phyloP scores from a whole-genome alignment of 331 rosid species.

The Acacia pycnantha region DNA sequence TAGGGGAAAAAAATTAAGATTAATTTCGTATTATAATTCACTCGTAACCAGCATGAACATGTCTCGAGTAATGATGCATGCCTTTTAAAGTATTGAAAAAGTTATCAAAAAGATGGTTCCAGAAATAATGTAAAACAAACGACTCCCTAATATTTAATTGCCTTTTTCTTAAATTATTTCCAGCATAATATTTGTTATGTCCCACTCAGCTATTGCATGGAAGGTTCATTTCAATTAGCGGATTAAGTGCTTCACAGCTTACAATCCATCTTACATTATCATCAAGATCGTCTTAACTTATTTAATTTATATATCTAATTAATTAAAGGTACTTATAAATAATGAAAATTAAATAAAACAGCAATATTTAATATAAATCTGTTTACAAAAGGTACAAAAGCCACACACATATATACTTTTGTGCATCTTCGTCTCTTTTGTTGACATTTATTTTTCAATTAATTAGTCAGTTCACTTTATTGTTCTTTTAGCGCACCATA shows the following conservation, averaged over 20 bases:
- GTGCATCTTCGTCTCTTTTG: background rate
- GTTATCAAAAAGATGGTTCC: background rate
- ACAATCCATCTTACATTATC: background rate
- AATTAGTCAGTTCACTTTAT: background rate
- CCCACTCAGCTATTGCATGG: background rate
- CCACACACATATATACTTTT: background rate
- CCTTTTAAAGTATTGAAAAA: background rate
- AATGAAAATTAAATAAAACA: background rate
- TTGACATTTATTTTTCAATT: background rate
- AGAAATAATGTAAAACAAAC: background rate
- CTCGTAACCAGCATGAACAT: background rate
- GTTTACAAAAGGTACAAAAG: background rate
- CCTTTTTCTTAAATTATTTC: background rate
- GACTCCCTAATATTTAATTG: background rate
- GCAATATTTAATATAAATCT: background rate
- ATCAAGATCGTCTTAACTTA: background rate
- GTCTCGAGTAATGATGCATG: background rate
- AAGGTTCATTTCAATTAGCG: background rate
- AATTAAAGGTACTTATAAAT: background rate
- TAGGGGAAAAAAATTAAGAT: background rate
- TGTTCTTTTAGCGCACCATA: background rate
- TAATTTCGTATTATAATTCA: background rate
- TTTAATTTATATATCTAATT: background rate
- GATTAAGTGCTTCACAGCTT: constrained; percentile 7
- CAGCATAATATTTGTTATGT: background rate